These are phyloP conservation scores for Lentinus brumalis DNA, from an alignment of 768 basidiomycete genomes.

Conservation along the genomic window DNA sequence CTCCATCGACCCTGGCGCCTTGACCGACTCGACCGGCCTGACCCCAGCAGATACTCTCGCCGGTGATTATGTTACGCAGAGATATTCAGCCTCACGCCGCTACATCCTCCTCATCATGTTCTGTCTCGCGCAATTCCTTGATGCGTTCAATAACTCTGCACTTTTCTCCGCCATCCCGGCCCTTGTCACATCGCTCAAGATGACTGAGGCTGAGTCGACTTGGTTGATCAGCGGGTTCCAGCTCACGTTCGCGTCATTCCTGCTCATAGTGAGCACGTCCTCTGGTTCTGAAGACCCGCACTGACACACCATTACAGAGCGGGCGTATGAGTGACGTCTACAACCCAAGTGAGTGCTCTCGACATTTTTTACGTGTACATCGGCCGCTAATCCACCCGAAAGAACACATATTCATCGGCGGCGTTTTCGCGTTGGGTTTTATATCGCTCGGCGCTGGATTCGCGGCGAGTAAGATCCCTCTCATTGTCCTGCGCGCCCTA, in stretches of 20 bases:
- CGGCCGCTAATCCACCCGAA: background rate
- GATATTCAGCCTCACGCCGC: slow-evolving; percentile 30
- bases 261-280: slow-evolving; percentile 33
- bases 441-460: slow-evolving; percentile 35
- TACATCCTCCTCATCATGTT: slow-evolving; percentile 36
- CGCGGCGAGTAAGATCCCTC: slow-evolving; percentile 32
- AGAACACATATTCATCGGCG: slow-evolving; percentile 33
- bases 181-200: slow-evolving; percentile 27
- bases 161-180: slow-evolving; percentile 36
- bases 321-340: slow-evolving; percentile 36
- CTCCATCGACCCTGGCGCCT: too few relatives aligned
- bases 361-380: background rate
- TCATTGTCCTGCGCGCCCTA: slow-evolving; percentile 36
- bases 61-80: slow-evolving; percentile 28
- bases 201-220: slow-evolving; percentile 29
- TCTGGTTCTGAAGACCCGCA: background rate
- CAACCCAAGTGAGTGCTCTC: slow-evolving; percentile 30
- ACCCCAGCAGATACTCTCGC: slow-evolving; percentile 33
- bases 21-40: slow-evolving; percentile 16
- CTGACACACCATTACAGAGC: slow-evolving; percentile 23
- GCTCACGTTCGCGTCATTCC: slow-evolving; percentile 37
- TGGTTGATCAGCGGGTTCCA: slow-evolving; percentile 41
- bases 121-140: slow-evolving; percentile 40
- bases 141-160: slow-evolving; percentile 38
- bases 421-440: slow-evolving; percentile 29